Percentiles rank a stretch among this genome's conserved stretches.
These are phyloP conservation scores for Thielaviopsis musarum DNA, from an alignment of 2,329 filamentous ascomycete genomes.

Conservation along the genomic window DNA sequence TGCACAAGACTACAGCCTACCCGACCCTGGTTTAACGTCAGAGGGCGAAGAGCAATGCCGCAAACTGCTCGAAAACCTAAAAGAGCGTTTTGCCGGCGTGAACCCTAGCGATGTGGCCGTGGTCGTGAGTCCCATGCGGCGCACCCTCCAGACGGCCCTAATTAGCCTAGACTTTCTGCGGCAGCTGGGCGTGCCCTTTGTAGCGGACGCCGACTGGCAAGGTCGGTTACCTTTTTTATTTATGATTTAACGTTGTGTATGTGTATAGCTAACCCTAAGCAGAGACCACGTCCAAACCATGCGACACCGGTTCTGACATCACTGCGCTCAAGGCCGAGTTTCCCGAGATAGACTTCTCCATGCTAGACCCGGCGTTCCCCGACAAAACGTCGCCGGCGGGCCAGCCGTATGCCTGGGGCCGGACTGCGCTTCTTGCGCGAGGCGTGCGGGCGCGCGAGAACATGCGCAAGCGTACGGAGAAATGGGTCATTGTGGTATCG, in stretches of 20 bases:
- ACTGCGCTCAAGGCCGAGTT: constrained; percentile 29
- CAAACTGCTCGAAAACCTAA: constrained; percentile 26
- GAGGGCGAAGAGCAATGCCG: constrained; percentile 33
- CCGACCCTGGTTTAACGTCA: constrained; percentile 33
- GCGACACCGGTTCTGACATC: constrained; percentile 41
- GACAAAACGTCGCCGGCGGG: constrained; percentile 38
- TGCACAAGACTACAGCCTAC: constrained; percentile 29
- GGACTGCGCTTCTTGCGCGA: constrained; percentile 34
- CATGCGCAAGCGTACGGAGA: constrained; percentile 37
- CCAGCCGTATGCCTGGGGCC: constrained; percentile 34
- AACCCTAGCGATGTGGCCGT: constrained; percentile 28
- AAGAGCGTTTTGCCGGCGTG: constrained; percentile 20
- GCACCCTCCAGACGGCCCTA: constrained; percentile 47
- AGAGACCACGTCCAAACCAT: constrained; percentile 40
- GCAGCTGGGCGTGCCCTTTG: constrained; percentile 33
- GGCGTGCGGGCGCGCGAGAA: constrained; percentile 32
- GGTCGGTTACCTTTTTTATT: constrained; percentile 23
- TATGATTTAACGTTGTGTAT: not conserved
- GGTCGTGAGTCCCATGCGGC: constrained; percentile 46
- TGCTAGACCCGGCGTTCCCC: constrained; percentile 42
- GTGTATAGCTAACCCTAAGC: not conserved
- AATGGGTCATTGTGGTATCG: constrained; percentile 45
- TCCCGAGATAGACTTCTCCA: constrained; percentile 37
- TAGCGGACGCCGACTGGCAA: constrained; percentile 48
- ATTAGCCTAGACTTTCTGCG: constrained; percentile 41